A percentile compares a stretch with the other conserved stretches of the same genome.
Conservation (phyloP, 495 filamentous ascomycete genomes). For the Evernia prunastri region DNA sequence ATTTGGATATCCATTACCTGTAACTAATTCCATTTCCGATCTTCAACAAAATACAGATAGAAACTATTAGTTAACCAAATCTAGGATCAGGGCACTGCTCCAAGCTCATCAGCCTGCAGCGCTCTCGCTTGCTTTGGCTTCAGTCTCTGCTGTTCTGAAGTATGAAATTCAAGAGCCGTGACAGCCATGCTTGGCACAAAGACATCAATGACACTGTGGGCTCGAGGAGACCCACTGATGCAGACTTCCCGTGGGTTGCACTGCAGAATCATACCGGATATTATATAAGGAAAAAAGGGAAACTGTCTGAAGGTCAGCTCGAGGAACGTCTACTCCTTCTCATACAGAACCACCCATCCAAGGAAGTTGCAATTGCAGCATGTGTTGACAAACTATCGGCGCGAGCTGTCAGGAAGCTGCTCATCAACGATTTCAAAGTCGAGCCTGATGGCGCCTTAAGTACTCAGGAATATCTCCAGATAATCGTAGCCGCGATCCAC, state of each 20-base stretch:
- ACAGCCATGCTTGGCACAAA: not conserved
- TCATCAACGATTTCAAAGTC: not conserved
- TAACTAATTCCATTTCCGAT: no score
- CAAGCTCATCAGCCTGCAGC: no score
- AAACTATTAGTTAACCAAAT: no score
- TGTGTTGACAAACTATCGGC: slow-evolving; percentile 2
- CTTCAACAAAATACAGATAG: no score
- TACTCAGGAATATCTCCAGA: not conserved
- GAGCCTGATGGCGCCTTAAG: not conserved
- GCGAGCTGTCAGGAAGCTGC: not conserved
- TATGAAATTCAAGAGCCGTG: not conserved
- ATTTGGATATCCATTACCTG: no score
- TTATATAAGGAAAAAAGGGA: not conserved
- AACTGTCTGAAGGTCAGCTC: not conserved
- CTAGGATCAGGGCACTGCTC: no score
- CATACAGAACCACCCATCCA: slow-evolving; percentile 3
- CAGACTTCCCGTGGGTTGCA: not conserved
- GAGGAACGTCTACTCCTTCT: not conserved
- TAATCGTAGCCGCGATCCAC: slow-evolving; percentile 12
- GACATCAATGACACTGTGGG: not conserved
- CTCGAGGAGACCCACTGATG: not conserved
- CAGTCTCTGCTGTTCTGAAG: not conserved
- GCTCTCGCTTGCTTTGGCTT: not conserved
- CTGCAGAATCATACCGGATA: slow-evolving; percentile 3
- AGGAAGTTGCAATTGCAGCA: slow-evolving; percentile 16